These are phyloP conservation scores for Arthrobotrys musiformis DNA, from an alignment of 2,329 filamentous ascomycete genomes.

Conservation along the genomic window DNA sequence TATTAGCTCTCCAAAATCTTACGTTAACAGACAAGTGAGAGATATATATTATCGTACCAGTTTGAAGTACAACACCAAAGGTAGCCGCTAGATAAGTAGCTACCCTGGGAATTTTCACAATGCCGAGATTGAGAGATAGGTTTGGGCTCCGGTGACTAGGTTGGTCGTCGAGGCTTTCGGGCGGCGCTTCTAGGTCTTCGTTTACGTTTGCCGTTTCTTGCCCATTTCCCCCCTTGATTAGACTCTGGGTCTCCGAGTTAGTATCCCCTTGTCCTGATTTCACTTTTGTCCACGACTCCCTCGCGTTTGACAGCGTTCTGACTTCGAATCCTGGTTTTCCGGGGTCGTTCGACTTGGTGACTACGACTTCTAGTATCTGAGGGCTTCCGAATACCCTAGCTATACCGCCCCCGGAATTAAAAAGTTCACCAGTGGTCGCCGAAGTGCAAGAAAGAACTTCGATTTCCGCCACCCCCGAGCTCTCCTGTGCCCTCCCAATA, in stretches of 20 bases:
- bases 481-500: slow-evolving; percentile 60
- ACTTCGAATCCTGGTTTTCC: background rate
- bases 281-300: background rate
- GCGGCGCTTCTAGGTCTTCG: background rate
- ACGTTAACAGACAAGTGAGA: background rate
- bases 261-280: background rate
- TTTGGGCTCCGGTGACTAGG: slow-evolving; percentile 23
- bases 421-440: background rate
- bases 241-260: too few relatives aligned
- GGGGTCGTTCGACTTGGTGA: background rate
- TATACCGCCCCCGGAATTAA: background rate
- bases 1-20: background rate
- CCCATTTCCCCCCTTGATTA: background rate
- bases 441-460: slow-evolving; percentile 19
- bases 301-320: background rate
- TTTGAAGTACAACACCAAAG: slow-evolving; percentile 47
- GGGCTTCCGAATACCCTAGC: slow-evolving; percentile 2
- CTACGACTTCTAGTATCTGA: slow-evolving; percentile 5
- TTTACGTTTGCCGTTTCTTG: too few relatives aligned
- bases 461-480: background rate
- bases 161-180: background rate
- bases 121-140: slow-evolving; percentile 49
- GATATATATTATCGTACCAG: slow-evolving; percentile 1
- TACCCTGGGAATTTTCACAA: background rate
- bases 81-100: slow-evolving; percentile 21